Percentiles rank a stretch among this genome's conserved stretches.
Conservation (phyloP, 495 filamentous ascomycete genomes). For the Daldinia grandis region DNA sequence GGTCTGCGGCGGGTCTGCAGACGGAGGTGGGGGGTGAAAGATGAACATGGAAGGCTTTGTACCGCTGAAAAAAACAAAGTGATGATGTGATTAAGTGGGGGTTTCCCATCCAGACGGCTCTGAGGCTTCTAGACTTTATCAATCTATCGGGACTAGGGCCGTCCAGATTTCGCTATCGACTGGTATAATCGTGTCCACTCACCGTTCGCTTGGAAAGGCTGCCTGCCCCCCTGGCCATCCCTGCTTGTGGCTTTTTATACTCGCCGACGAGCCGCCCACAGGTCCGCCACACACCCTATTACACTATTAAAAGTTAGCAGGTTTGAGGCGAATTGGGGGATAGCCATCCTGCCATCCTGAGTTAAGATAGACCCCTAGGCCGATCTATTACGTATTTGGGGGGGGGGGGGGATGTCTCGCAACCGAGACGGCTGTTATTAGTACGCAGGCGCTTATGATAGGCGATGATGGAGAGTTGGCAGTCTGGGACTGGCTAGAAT, state of each 20-base stretch:
- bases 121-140: slow-evolving; percentile 22
- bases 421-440: slow-evolving; percentile 2
- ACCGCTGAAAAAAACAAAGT: slow-evolving; percentile 14
- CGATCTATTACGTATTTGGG: slow-evolving; percentile 28
- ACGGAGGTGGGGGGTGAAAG: slow-evolving; percentile 9
- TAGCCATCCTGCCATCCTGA: not conserved
- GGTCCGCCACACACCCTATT: slow-evolving; percentile 6
- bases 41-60: not conserved
- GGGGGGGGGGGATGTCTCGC: slow-evolving; percentile 7
- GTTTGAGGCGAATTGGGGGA: slow-evolving; percentile 19
- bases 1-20: slow-evolving; percentile 18
- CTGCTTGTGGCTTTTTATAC: slow-evolving; percentile 17
- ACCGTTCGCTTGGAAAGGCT: slow-evolving; percentile 20
- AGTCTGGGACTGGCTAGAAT: slow-evolving; percentile 7
- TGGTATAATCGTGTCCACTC: slow-evolving; percentile 15
- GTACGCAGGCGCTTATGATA: slow-evolving; percentile 1
- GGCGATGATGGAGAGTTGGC: slow-evolving; percentile 10
- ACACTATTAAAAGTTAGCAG: not conserved
- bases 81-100: slow-evolving; percentile 39
- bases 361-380: slow-evolving; percentile 13
- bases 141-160: slow-evolving; percentile 7
- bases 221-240: not conserved
- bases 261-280: slow-evolving; percentile 12
- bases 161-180: slow-evolving; percentile 11
- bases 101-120: slow-evolving; percentile 21